Evolutionary conservation across 805 yeast genomes (phyloP).

Genomic region (Kockiozyma suomiensis): DNA sequence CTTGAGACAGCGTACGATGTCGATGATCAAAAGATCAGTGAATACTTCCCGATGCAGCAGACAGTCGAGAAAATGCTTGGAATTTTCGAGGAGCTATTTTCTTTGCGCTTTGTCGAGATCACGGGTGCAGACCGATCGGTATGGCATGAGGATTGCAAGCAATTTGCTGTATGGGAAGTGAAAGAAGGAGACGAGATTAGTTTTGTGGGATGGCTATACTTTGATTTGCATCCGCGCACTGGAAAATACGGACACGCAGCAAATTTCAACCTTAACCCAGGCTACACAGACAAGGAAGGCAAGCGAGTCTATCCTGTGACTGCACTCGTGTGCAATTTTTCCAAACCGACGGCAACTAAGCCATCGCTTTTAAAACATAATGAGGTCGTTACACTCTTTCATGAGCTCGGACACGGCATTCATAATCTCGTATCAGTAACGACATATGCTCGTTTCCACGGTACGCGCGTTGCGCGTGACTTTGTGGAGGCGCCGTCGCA

Average conservation of each 20-base stretch:
- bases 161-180: conserved; percentile 68
- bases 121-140: conserved; percentile 47
- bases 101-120: conserved; percentile 64
- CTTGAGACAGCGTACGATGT: conserved; percentile 71
- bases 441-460: conserved; percentile 67
- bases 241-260: conserved; percentile 92
- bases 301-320: conserved; percentile 65
- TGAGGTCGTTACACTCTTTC: conserved; percentile 84
- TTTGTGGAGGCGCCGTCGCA: conserved; percentile 93
- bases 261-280: conserved; percentile 67
- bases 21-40: conserved; percentile 69
- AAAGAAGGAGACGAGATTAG: conserved; percentile 46
- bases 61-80: conserved; percentile 70
- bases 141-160: conserved; percentile 82
- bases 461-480: conserved; percentile 78
- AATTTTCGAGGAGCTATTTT: conserved; percentile 70
- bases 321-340: conserved; percentile 81
- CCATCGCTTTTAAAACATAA: conserved; percentile 76
- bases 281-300: conserved; percentile 54
- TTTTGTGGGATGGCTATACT: conserved; percentile 76
- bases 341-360: conserved; percentile 67
- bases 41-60: conserved; percentile 73
- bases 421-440: conserved; percentile 75
- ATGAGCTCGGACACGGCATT: conserved; percentile 87
- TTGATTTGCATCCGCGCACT: conserved; percentile 82